Base-by-base conservation (phyloP, 257 asterid genomes). In the Capsicum baccatum region DNA sequence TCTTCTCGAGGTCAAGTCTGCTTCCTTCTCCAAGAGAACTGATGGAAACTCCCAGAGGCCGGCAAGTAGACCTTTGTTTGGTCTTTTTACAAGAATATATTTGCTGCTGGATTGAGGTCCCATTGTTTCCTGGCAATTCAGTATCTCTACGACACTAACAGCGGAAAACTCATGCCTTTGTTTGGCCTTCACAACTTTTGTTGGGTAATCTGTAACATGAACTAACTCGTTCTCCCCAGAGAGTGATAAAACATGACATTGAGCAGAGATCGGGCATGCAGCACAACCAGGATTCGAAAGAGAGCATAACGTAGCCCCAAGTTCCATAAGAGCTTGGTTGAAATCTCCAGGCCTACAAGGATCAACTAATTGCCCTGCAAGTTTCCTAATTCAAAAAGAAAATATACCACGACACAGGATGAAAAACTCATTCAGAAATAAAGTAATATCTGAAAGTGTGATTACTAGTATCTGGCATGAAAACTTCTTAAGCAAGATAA, bases 11-110 rank as follows among this genome's bases (percentile, higher is more conserved):
- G 87, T 84, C 90, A 85, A 83, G 58, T 92, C 95, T 57, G 89
- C 90, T 88, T 94, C 98, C 87, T 90, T 92, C 55, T 89, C 93
- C 85, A 96, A 84, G 71, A 88, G 86, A 85, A 96, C 97, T 69
- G 97, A 94, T 48, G 99, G 98, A 89, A 96, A 96, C 90, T 96
- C 99, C 99, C 99, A 96, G 63, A 94, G 97, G 60, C 98, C 98
- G 71, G 99, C 98, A 85, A 96, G 95, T 91, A 96, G 86, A 82
- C 99, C 99, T 64, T 89, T 87, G 26, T 93, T 93, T 84, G 98
- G 98, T 86, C 99, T 94, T 89, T 91, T 94, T 57, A 94, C 97
- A 54, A 96, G 91, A 91, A 94, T 89, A 89, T 88, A 96, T 74
- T 87, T 92, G 86, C 92, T 89, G 60, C 83, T 90, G 70, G 90